phyloP scores from a whole-genome alignment of 192 early-diverging fungal species.

The Hyaloraphidium curvatum region DNA sequence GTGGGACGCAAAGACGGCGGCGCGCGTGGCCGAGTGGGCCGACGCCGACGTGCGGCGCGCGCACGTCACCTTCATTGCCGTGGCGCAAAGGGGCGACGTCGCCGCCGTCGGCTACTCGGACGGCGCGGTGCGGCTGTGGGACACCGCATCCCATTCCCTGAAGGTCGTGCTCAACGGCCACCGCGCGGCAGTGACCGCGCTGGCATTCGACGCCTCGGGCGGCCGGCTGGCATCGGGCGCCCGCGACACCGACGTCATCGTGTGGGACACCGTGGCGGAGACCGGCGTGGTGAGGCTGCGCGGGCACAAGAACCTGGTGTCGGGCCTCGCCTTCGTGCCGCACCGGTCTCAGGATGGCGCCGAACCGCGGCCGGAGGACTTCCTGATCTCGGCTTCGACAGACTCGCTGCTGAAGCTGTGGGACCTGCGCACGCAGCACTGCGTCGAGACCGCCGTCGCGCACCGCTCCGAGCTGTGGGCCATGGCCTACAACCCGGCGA shows the following conservation, averaged over 20 bases:
- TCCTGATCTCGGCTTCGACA: slow-evolving; percentile 78
- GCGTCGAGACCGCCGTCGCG: slow-evolving; percentile 78
- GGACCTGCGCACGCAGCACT: slow-evolving; percentile 86
- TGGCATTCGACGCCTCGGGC: slow-evolving; percentile 63
- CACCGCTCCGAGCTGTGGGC: slow-evolving; percentile 93
- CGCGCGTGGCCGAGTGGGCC: slow-evolving; percentile 48
- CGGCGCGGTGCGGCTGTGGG: slow-evolving; percentile 84
- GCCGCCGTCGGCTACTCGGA: slow-evolving; percentile 41
- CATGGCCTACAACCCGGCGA: slow-evolving; percentile 25
- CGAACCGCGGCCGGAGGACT: slow-evolving; percentile 18
- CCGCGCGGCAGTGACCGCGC: slow-evolving; percentile 59
- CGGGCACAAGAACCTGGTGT: slow-evolving; percentile 93
- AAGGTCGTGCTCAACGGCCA: slow-evolving; percentile 74
- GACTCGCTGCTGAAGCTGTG: slow-evolving; percentile 92
- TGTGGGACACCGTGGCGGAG: slow-evolving; percentile 91
- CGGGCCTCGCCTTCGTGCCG: slow-evolving; percentile 47
- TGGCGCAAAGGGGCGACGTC: not conserved
- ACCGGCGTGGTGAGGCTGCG: slow-evolving; percentile 68
- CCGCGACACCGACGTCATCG: slow-evolving; percentile 77
- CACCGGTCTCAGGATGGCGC: not conserved
- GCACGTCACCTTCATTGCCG: slow-evolving; percentile 63
- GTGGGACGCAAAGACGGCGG: slow-evolving; percentile 76
- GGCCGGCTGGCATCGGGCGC: slow-evolving; percentile 76
- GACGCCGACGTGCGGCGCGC: slow-evolving; percentile 65
- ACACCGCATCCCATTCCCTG: slow-evolving; percentile 26